Evolutionary conservation across 169 alveolate genomes (phyloP).

Genomic region (Theileria annulata): DNA sequence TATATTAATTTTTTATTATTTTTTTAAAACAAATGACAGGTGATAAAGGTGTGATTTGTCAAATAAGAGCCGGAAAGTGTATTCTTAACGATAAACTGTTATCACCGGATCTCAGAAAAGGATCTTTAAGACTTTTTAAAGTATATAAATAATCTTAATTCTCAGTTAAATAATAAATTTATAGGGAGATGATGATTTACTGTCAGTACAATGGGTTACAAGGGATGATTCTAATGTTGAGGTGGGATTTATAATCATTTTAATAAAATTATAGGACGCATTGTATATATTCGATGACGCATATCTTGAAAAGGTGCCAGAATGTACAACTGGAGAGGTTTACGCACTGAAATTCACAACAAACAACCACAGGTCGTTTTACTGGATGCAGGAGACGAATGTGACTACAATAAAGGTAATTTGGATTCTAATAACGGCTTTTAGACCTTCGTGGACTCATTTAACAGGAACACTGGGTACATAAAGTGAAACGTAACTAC

Average conservation of each 20-base stretch:
- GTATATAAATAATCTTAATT: slow-evolving; percentile 8
- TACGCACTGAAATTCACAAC: slow-evolving; percentile 62
- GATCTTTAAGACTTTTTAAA: slow-evolving; percentile 44
- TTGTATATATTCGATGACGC: slow-evolving; percentile 68
- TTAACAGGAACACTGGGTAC: slow-evolving; percentile 16
- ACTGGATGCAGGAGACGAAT: slow-evolving; percentile 74
- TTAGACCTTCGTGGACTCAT: slow-evolving; percentile 26
- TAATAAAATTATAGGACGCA: slow-evolving; percentile 29
- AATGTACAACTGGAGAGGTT: slow-evolving; percentile 61
- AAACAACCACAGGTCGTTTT: slow-evolving; percentile 55
- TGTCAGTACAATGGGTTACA: slow-evolving; percentile 50
- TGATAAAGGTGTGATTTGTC: slow-evolving; percentile 32
- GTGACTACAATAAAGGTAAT: slow-evolving; percentile 37
- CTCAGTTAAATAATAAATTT: no score
- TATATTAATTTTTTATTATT: neutral
- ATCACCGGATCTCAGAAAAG: slow-evolving; percentile 64
- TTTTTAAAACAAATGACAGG: slow-evolving; percentile 14
- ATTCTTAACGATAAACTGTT: slow-evolving; percentile 36
- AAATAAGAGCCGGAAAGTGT: slow-evolving; percentile 69
- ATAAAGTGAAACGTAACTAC: neutral
- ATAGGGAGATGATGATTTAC: slow-evolving; percentile 40
- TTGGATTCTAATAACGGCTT: neutral
- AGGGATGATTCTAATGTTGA: slow-evolving; percentile 20
- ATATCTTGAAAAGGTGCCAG: slow-evolving; percentile 50
- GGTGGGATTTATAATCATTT: neutral